A percentile compares a stretch with the other conserved stretches of the same genome.
These are phyloP conservation scores for Alternaria triticimaculans DNA, from an alignment of 2,329 filamentous ascomycete genomes.

Conservation along the genomic window DNA sequence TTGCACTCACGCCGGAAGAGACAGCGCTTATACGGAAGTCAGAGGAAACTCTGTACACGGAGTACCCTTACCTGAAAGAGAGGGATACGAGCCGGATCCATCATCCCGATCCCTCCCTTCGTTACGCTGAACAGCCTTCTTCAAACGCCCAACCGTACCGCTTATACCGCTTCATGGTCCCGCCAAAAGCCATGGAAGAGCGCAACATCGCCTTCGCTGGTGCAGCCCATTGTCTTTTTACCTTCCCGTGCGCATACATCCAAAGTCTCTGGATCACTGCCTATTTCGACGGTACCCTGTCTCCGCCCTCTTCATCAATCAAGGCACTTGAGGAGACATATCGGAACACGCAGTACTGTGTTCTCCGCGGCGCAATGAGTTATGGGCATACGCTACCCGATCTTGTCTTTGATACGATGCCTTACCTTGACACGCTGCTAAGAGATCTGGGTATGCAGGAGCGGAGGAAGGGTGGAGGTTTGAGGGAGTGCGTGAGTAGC, in stretches of 20 bases:
- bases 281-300: slow-evolving; percentile 64
- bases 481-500: slow-evolving; percentile 25
- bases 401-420: slow-evolving; percentile 38
- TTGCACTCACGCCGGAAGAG: slow-evolving; percentile 41
- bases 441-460: slow-evolving; percentile 29
- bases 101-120: slow-evolving; percentile 29
- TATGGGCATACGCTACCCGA: slow-evolving; percentile 66
- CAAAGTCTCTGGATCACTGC: slow-evolving; percentile 62
- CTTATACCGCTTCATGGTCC: slow-evolving; percentile 55
- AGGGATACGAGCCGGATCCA: slow-evolving; percentile 23
- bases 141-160: slow-evolving; percentile 36
- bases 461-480: slow-evolving; percentile 26
- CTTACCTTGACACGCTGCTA: slow-evolving; percentile 38
- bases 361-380: slow-evolving; percentile 76
- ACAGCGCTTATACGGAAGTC: slow-evolving; percentile 42
- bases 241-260: slow-evolving; percentile 46
- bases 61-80: slow-evolving; percentile 25
- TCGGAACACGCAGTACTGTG: slow-evolving; percentile 71
- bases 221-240: slow-evolving; percentile 47
- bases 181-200: slow-evolving; percentile 23
- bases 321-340: slow-evolving; percentile 52
- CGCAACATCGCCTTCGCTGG: slow-evolving; percentile 27
- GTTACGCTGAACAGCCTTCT: slow-evolving; percentile 11
- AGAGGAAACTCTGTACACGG: slow-evolving; percentile 16
- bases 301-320: slow-evolving; percentile 16